Conservation (phyloP, 371 early-diverging fungal species). For the Nosema muscidifuracis region DNA sequence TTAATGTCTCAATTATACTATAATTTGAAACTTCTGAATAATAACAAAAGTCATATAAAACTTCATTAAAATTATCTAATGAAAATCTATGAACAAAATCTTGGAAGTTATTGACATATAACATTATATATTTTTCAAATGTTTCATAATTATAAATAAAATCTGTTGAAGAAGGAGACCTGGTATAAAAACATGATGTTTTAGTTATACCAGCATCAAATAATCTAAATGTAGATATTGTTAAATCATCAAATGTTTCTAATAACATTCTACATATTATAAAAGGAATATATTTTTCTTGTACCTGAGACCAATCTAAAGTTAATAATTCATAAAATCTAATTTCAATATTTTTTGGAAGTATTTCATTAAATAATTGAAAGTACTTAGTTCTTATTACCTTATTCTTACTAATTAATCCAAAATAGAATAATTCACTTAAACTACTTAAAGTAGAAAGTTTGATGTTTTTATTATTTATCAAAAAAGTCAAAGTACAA, state of each 20-base stretch:
- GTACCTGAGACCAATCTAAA: not conserved
- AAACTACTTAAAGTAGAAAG: not conserved
- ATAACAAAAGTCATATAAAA: not conserved
- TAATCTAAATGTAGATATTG: not conserved
- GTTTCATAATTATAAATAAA: not conserved
- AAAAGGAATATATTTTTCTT: conserved; percentile 1
- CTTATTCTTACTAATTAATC: not conserved
- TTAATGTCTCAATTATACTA: not conserved
- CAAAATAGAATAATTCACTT: not conserved
- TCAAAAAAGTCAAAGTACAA: not conserved
- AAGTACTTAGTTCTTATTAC: not conserved
- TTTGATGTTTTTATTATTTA: not conserved
- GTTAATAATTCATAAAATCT: not conserved
- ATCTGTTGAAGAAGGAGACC: not conserved
- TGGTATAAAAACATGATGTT: not conserved
- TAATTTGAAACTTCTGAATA: not conserved
- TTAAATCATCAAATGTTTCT: not conserved
- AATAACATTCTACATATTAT: not conserved
- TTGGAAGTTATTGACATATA: not conserved
- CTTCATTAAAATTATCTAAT: not conserved
- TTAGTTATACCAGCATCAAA: not conserved
- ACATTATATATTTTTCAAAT: not conserved
- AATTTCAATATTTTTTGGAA: not conserved
- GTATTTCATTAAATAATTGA: not conserved
- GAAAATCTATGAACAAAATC: not conserved